Percentiles rank a stretch among this genome's conserved stretches.
These are phyloP conservation scores for Capronia epimyces DNA, from an alignment of 2,329 filamentous ascomycete species.

Conservation along the genomic window DNA sequence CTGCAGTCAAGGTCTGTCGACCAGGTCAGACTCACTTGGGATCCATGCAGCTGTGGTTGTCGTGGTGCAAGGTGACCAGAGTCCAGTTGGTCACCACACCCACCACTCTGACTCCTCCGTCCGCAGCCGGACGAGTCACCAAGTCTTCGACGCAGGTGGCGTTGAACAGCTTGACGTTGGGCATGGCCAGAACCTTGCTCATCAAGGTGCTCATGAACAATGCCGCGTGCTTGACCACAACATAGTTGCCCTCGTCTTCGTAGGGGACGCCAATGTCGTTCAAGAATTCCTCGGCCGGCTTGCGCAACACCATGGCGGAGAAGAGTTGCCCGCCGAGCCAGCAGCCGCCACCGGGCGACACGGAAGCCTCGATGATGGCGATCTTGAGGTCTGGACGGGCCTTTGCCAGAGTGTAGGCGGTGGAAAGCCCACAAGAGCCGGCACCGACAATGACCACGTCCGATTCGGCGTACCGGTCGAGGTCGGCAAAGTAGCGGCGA, in stretches of 20 bases:
- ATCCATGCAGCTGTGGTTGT: slow-evolving; percentile 93
- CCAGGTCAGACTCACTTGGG: slow-evolving; percentile 48
- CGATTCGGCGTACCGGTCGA: slow-evolving; percentile 83
- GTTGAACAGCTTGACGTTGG: slow-evolving; percentile 95
- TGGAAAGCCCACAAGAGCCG: slow-evolving; percentile 78
- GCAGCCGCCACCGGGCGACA: slow-evolving; percentile 76
- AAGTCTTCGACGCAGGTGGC: slow-evolving; percentile 88
- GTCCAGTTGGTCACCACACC: slow-evolving; percentile 97
- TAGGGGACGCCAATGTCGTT: slow-evolving; percentile 74
- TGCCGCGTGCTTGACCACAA: slow-evolving; percentile 90
- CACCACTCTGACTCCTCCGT: slow-evolving; percentile 61
- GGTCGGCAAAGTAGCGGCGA: slow-evolving; percentile 82
- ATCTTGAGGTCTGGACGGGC: slow-evolving; percentile 85
- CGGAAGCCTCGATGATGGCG: slow-evolving; percentile 81
- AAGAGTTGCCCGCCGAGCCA: slow-evolving; percentile 95
- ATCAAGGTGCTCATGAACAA: slow-evolving; percentile 86
- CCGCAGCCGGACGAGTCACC: slow-evolving; percentile 66
- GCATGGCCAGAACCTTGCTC: slow-evolving; percentile 73
- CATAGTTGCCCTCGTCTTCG: slow-evolving; percentile 81
- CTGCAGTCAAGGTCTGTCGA: not conserved
- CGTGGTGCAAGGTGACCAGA: slow-evolving; percentile 77
- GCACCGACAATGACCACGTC: slow-evolving; percentile 92
- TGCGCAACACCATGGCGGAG: slow-evolving; percentile 91
- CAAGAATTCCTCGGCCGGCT: slow-evolving; percentile 81
- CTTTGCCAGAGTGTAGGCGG: slow-evolving; percentile 78